Base-by-base conservation (phyloP, 164 flowering plant genomes). In the Piper betle region DNA sequence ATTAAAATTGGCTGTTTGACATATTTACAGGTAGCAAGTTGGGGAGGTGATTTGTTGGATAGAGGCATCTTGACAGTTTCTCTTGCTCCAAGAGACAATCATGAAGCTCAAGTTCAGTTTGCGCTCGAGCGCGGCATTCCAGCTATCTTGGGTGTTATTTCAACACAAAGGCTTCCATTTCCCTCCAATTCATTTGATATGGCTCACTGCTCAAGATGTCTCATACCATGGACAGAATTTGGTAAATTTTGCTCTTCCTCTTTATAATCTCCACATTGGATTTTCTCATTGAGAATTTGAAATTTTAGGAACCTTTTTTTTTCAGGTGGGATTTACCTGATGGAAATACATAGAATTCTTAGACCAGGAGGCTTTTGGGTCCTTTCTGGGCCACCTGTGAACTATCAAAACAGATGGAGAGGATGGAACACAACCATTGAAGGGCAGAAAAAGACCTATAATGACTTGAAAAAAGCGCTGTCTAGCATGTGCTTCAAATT, bases 121-220 rank as follows among this genome's bases (percentile, higher is more conserved):
- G 99, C 99, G 42, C 74, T 93, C 56, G 97, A 93, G 67, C 92
- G 99, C 63, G 99, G 99, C 19, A 88, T 93, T 72, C 99, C 99
- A 53, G 97, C 99, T 54, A 82, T 94, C 53, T 81, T 94, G 67
- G 97, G 97, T 58, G 81, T 94, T 67, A 85, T 94, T 60, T 91
- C 99, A 13, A 91, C 99, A 2, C 99, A 93, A 63, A 75, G 97
- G 39, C 96, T 93, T 68, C 99, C 97, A 50, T 93, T 88, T 80
- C 96, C 99, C 4, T 93, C 99, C 37, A 85, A 72, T 75, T 84
- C 99, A 25, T 93, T 93, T 72, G 99, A 93, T 68, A 88, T 94
- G 95, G 97, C 99, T 72, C 99, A 94, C 69, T 94, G 99, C 80
- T 88, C 97, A 55, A 85, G 99, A 77, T 94, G 99, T 80, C 93